A percentile compares a stretch with the other conserved stretches of the same genome.
Conservation (phyloP, 108 stramenopile species). For the Chaetoceros muelleri region DNA sequence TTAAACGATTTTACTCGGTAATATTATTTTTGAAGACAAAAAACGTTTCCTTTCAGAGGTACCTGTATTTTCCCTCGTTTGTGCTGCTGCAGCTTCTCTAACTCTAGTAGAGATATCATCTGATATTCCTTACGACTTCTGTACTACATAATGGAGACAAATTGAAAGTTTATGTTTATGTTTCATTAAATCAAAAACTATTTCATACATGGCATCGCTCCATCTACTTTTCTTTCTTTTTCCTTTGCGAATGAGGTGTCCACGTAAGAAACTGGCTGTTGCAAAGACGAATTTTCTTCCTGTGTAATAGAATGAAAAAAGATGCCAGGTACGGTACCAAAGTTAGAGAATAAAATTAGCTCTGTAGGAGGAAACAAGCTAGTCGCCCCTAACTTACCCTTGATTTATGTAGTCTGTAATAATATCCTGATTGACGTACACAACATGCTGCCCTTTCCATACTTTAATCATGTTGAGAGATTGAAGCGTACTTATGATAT, state of each 20-base stretch:
- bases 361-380: background rate
- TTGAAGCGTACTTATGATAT: constrained; percentile 95
- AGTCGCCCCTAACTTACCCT: constrained; percentile 40
- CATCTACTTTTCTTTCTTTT: too few relatives aligned
- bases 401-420: constrained; percentile 64
- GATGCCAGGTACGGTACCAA: background rate
- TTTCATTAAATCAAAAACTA: too few relatives aligned
- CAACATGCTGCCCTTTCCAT: constrained; percentile 99
- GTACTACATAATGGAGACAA: too few relatives aligned
- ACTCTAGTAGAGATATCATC: too few relatives aligned
- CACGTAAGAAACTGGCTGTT: constrained; percentile 50
- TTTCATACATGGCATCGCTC: too few relatives aligned
- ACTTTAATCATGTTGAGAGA: constrained; percentile 89
- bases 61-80: too few relatives aligned
- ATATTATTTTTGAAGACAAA: too few relatives aligned
- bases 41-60: too few relatives aligned
- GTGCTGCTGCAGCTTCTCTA: too few relatives aligned
- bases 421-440: constrained; percentile 70
- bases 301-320: background rate
- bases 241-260: constrained; percentile 38
- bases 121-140: too few relatives aligned
- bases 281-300: constrained; percentile 57
- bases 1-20: too few relatives aligned
- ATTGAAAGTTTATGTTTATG: too few relatives aligned
- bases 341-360: background rate